Base-by-base conservation (phyloP, 1,284 basidiomycete species). In the Omphalotus olearius region DNA sequence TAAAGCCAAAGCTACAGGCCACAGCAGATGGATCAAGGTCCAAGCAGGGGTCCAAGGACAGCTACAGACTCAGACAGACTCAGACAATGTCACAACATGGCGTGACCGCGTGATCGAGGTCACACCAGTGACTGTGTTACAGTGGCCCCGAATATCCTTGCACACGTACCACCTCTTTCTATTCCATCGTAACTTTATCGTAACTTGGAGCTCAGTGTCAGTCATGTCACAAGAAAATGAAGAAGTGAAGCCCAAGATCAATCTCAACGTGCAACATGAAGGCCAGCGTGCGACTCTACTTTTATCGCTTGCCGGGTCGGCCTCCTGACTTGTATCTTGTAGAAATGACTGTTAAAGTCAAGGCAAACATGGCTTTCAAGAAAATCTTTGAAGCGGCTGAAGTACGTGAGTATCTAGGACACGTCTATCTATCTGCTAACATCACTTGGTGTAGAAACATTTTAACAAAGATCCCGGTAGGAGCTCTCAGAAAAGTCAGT, bases 181-280 rank as follows among this genome's bases (percentile, higher is more conserved):
- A n/a, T n/a, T n/a, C n/a, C n/a, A n/a, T n/a, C n/a, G n/a, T n/a
- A n/a, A n/a, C 16, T n/a, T 33, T 37, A 47, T 6, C 7, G 7
- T 33, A 33, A 47, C 26, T 26, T 16, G 36, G 18, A 16, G 13
- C 10, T 4, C 9, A n/a, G 13, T 6, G n/a, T 5, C 28, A 17
- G 33, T n/a, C 40, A 80, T 80, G 79, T 76, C 74, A 2, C 74
- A 75, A 63, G 79, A 79, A 56, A 13, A 3, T 2, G 80, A 82
- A 59, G 83, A 86, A 52, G 75, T 81, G 28, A 87, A 86, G 62
- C 83, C 84, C 9, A 87, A 87, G 58, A 68, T 87, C 42, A 83
- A 79, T 61, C 63, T 87, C 25, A 66, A 68, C 47, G 70, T 86
- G 55, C 63, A 66, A 25, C 78, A 74, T 54, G 80, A 83, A 51